Conservation (phyloP, 2,329 filamentous ascomycete species). For the Blastomyces emzantsi region DNA sequence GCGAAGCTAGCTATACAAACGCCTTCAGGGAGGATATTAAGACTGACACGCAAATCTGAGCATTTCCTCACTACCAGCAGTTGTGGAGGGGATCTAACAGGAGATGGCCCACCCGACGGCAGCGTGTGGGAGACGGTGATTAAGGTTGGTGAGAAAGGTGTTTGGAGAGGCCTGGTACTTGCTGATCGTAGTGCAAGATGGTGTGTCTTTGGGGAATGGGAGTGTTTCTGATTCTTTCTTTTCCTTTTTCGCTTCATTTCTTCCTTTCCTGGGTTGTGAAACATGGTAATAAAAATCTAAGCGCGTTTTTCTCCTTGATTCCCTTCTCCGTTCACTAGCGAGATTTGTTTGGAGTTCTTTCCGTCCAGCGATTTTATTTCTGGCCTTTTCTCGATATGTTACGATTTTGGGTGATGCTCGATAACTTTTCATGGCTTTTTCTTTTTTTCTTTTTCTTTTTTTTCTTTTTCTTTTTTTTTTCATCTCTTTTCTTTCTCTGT, state of each 20-base stretch:
- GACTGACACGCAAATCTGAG: constrained; percentile 46
- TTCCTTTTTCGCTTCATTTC: not conserved
- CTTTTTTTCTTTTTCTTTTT: too few species aligned
- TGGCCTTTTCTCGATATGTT: not conserved
- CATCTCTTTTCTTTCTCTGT: too few species aligned
- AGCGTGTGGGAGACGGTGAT: constrained; percentile 58
- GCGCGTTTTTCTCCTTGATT: not conserved
- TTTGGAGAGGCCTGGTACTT: constrained; percentile 54
- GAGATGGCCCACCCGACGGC: constrained; percentile 40
- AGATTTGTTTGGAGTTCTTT: not conserved
- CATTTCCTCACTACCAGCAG: constrained; percentile 33
- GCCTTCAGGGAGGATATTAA: constrained; percentile 86
- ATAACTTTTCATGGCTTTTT: not conserved
- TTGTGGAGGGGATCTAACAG: constrained; percentile 24
- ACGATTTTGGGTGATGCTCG: not conserved
- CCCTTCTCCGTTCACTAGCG: not conserved
- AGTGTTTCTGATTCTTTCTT: constrained; percentile 41
- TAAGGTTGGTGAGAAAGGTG: constrained; percentile 55
- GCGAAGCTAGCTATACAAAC: constrained; percentile 94
- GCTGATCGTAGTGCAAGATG: constrained; percentile 57
- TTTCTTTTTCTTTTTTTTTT: too few species aligned
- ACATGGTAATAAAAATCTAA: not conserved
- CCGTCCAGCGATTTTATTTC: not conserved
- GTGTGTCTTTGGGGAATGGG: constrained; percentile 63
- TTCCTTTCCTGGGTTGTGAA: not conserved